Evolutionary conservation across 2,329 filamentous ascomycete species (phyloP), one percentile per base, ranked within the genome.

Genomic region (Conoideocrella luteorostrata): DNA sequence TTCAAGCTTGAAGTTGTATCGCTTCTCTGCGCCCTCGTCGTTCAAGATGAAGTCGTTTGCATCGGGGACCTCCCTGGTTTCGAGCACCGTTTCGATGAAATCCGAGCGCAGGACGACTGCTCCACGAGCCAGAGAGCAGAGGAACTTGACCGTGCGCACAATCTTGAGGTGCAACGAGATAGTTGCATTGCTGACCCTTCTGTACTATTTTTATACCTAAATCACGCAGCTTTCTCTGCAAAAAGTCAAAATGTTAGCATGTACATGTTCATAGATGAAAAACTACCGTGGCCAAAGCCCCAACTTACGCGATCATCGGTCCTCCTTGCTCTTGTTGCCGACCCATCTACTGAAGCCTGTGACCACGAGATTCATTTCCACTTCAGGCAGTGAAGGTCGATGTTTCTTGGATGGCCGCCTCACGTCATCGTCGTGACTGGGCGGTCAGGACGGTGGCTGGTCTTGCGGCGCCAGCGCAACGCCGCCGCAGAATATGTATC

Each of bases 121-220:
- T 1, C 86, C 89, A 47, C 80, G 82, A 15, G 93, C 89, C 22
- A 98, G 69, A 11, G 89, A 88, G 48, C 84, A 85, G 39, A 97
- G 82, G 59, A 98, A 98, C 59, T 98, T 98, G 60, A 88, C 82
- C 0, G 93, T 98, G 29, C 93, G 84, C 26, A 96, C 79, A 48
- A 97, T 80, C n/a, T 33, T 81, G 78, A 1, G 91, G 93, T 4
- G 91, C 91, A 26, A 88, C 89, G 10, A 98, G 77, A 60, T 95
- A 87, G 55, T 91, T 87, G 60, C 88, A 93, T 35, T 79, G 75
- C 38, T 78, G 77, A 21, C 81, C 80, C 57, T 95, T 86, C 53
- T 84, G 75, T 4, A 88, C 84, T 18, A 95, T 78, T 52, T 82
- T 74, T 44, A 98, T 86, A 7, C 93, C 93, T 28, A 97, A 69